These are phyloP conservation scores for Leccinum longicurvipes DNA, from an alignment of 768 basidiomycete genomes.

Conservation along the genomic window DNA sequence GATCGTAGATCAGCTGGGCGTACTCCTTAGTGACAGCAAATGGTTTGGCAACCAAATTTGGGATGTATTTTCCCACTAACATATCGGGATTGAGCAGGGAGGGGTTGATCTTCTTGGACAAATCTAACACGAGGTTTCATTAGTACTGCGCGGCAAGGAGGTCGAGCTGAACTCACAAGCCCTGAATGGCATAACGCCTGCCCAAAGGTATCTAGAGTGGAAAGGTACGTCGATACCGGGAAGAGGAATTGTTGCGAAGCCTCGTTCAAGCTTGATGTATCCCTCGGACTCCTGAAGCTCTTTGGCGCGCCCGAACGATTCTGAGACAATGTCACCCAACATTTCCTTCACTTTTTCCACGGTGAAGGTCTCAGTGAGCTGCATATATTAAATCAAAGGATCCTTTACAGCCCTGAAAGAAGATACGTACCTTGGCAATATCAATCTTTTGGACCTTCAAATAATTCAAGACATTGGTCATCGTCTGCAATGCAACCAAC, in stretches of 20 bases:
- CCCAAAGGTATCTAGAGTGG: slow-evolving; percentile 99
- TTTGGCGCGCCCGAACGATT: slow-evolving; percentile 70
- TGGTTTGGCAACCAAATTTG: slow-evolving; percentile 89
- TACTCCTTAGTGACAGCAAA: slow-evolving; percentile 84
- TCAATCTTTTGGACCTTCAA: slow-evolving; percentile 96
- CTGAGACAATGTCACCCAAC: slow-evolving; percentile 86
- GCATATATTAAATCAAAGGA: background rate
- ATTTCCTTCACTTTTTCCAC: slow-evolving; percentile 96
- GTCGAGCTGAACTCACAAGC: slow-evolving; percentile 62
- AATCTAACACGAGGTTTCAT: slow-evolving; percentile 45
- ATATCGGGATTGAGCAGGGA: slow-evolving; percentile 91
- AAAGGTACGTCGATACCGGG: slow-evolving; percentile 99
- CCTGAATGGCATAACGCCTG: slow-evolving; percentile 95
- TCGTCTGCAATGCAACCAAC: slow-evolving; percentile 84
- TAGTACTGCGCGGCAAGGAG: background rate
- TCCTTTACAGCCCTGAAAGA: background rate
- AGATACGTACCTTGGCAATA: slow-evolving; percentile 64
- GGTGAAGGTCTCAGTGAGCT: slow-evolving; percentile 86
- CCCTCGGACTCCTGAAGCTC: slow-evolving; percentile 81
- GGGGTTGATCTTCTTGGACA: slow-evolving; percentile 97
- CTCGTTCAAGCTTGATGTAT: slow-evolving; percentile 91
- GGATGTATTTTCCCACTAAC: slow-evolving; percentile 93
- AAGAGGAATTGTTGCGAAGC: slow-evolving; percentile 92
- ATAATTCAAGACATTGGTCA: slow-evolving; percentile 96
- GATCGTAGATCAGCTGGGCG: slow-evolving; percentile 92